Conservation (phyloP, 1,139 yeast genomes). For the Kurtzmaniella quercitrusa region DNA sequence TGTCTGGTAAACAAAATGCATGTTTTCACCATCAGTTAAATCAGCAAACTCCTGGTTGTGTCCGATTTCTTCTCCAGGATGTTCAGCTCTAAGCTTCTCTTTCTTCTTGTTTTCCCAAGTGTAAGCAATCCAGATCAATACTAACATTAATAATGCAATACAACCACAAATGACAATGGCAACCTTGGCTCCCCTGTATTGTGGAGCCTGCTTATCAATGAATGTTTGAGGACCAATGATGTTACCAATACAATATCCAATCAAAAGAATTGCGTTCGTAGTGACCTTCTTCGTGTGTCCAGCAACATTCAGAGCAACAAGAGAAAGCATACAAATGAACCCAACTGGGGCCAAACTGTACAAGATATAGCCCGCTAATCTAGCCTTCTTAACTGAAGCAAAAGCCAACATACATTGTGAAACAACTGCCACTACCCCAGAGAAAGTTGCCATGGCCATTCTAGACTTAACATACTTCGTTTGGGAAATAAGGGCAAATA, state of each 20-base stretch:
- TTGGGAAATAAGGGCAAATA: slow-evolving; percentile 21
- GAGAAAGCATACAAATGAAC: slow-evolving; percentile 15
- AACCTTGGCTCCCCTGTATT: slow-evolving; percentile 42
- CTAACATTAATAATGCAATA: slow-evolving; percentile 18
- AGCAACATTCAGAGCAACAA: slow-evolving; percentile 22
- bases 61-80: slow-evolving; percentile 13
- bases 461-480: slow-evolving; percentile 27
- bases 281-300: slow-evolving; percentile 21
- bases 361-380: slow-evolving; percentile 40
- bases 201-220: slow-evolving; percentile 48
- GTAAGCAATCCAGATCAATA: slow-evolving; percentile 26
- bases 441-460: slow-evolving; percentile 39
- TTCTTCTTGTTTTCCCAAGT: slow-evolving; percentile 18
- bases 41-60: slow-evolving; percentile 57
- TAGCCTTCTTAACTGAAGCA: slow-evolving; percentile 27
- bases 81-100: slow-evolving; percentile 12
- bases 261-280: slow-evolving; percentile 17
- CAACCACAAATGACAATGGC: slow-evolving; percentile 31
- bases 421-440: slow-evolving; percentile 31
- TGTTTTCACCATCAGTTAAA: slow-evolving; percentile 64
- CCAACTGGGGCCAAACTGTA: slow-evolving; percentile 30
- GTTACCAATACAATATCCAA: slow-evolving; percentile 64
- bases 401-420: slow-evolving; percentile 49
- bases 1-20: slow-evolving; percentile 49
- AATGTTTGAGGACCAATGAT: slow-evolving; percentile 71